Base-by-base conservation (phyloP, 768 basidiomycete genomes). In the Hericium erinaceus region DNA sequence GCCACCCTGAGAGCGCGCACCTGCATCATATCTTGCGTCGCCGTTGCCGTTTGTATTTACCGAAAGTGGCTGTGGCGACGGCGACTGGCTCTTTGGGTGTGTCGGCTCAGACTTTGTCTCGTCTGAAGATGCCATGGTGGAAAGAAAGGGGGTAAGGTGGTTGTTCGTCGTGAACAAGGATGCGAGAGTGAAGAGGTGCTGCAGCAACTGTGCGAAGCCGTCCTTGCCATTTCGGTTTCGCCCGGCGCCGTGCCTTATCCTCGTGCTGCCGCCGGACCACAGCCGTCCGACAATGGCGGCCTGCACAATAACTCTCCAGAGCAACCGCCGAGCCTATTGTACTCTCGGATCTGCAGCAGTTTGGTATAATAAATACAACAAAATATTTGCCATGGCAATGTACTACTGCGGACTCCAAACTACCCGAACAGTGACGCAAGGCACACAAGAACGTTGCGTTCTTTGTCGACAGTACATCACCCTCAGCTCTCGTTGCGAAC, bases 401-500 rank as follows among this genome's bases (percentile, higher is more conserved):
- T 8, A 33, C 33, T 33, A 33, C 26, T 33, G 33, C 9, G 26
- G 26, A 26, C 26, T 5, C 26, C 26, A 26, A 26, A 33, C 33
- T 8, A 33, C 33, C 33, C 33, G 33, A 33, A 33, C 33, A 10
- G 33, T 33, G 33, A 33, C 33, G 33, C 33, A 33, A 33, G 4
- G 33, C 8, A 33, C 33, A 7, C 33, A 33, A 33, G 33, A 33
- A 33, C 33, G 33, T 33, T 33, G 33, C 9, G 33, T 33, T 33
- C 33, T 33, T 33, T 33, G 33, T 33, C 33, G 33, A 33, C 33
- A 33, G 33, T 33, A 33, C 33, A 33, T 8, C 28, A 6, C 33
- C 33, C 33, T 33, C 6, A 33, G 33, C 33, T 33, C 28, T 12
- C 68, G 54, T 33, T 11, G 41, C 81, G 79, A 52, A 83, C 77